A percentile compares a stretch with the other conserved stretches of the same genome.
Evolutionary conservation across 2,329 filamentous ascomycete species (phyloP).

Genomic region (Calonectria henricotiae): DNA sequence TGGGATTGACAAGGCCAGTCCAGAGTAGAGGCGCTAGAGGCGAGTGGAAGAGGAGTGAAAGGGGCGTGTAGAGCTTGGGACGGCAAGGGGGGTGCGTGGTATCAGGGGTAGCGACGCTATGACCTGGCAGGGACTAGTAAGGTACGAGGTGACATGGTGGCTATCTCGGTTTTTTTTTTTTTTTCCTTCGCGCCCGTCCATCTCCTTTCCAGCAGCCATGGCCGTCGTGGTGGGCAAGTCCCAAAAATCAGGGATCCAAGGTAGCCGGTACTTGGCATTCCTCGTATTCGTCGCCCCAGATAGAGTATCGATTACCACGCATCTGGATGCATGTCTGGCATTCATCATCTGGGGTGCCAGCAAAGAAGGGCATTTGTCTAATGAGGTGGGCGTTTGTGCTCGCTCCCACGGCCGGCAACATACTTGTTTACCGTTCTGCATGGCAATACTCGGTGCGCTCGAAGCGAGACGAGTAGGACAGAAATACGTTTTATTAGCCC

Average conservation of each 20-base stretch:
- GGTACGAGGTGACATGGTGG: conserved; percentile 9
- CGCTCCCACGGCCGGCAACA: conserved; percentile 13
- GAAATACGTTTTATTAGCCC: conserved; percentile 19
- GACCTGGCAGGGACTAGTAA: conserved; percentile 22
- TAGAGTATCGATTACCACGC: conserved; percentile 31
- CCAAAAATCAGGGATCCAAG: conserved; percentile 17
- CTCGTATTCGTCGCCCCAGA: conserved; percentile 29
- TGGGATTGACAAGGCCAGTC: conserved; percentile 44
- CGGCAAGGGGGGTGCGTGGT: conserved; percentile 38
- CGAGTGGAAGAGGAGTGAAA: conserved; percentile 44
- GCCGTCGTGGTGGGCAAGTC: not conserved
- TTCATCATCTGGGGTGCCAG: conserved; percentile 3
- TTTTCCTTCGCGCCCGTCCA: conserved; percentile 17
- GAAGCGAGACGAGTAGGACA: conserved; percentile 14
- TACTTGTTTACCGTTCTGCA: conserved; percentile 7
- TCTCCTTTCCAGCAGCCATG: conserved; percentile 22
- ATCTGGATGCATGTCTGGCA: conserved; percentile 6
- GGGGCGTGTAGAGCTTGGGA: conserved; percentile 41
- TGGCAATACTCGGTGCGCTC: conserved; percentile 4
- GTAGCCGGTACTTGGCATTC: conserved; percentile 27
- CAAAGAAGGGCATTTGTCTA: conserved; percentile 1
- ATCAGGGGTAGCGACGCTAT: conserved; percentile 35
- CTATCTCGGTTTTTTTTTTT: conserved; percentile 30
- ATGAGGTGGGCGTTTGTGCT: conserved; percentile 20
- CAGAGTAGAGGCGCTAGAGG: conserved; percentile 39